A percentile compares a stretch with the other conserved stretches of the same genome.
phyloP scores from a whole-genome alignment of 306 rosid species.

The Potentilla sterilis region DNA sequence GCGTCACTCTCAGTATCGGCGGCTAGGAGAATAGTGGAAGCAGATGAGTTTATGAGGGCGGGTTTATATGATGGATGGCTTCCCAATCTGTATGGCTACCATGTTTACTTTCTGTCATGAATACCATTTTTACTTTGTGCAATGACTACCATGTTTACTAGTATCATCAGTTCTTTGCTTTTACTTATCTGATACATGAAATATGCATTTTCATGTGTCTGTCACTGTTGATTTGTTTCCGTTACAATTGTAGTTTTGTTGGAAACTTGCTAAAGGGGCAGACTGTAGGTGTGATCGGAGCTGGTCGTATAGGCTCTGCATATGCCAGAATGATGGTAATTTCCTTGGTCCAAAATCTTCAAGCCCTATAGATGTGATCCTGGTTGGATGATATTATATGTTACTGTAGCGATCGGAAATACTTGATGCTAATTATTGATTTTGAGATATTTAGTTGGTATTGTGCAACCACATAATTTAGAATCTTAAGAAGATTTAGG shows the following conservation, averaged over 20 bases:
- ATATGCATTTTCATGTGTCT: slow-evolving; percentile 10
- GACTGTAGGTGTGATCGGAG: slow-evolving; percentile 98
- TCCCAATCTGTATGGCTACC: slow-evolving; percentile 71
- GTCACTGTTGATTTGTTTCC: slow-evolving; percentile 13
- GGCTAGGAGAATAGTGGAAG: slow-evolving; percentile 98
- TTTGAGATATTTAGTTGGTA: neutral
- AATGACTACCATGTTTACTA: slow-evolving; percentile 25
- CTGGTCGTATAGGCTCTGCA: slow-evolving; percentile 97
- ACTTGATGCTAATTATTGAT: no score
- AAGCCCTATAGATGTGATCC: neutral
- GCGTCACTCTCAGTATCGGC: slow-evolving; percentile 90
- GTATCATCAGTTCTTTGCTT: slow-evolving; percentile 8
- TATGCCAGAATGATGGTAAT: slow-evolving; percentile 99
- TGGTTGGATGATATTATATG: neutral
- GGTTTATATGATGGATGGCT: slow-evolving; percentile 99
- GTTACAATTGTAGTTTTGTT: slow-evolving; percentile 58
- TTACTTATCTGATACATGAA: slow-evolving; percentile 2
- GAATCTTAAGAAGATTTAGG: neutral
- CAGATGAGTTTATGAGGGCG: slow-evolving; percentile 97
- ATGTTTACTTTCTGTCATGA: neutral
- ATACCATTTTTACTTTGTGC: no score
- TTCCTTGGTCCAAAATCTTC: slow-evolving; percentile 9
- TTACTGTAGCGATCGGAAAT: neutral
- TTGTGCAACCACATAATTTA: neutral
- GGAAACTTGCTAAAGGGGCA: slow-evolving; percentile 97